Conservation (phyloP, 805 yeast species). For the Spathaspora girioi region DNA sequence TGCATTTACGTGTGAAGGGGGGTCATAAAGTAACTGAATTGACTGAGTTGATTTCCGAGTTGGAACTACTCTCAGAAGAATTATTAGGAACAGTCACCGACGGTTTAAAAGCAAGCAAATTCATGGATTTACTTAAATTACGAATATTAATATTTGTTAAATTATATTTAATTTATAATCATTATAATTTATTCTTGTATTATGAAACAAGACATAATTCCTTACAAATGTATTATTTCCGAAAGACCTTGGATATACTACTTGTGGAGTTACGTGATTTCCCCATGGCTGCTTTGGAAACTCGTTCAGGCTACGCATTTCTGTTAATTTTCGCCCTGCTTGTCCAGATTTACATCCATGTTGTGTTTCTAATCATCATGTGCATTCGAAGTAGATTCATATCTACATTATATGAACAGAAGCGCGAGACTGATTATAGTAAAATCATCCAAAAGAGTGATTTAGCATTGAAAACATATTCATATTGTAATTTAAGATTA, state of each 20-base stretch:
- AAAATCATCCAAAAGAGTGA: background rate
- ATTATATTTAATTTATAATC: constrained; percentile 1
- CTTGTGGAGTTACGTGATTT: background rate
- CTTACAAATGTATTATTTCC: background rate
- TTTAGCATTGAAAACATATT: background rate
- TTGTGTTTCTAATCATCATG: background rate
- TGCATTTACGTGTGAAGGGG: constrained; percentile 2
- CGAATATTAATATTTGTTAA: background rate
- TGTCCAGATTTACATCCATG: background rate
- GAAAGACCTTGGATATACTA: background rate
- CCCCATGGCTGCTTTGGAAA: background rate
- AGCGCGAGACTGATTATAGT: background rate
- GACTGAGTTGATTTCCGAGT: background rate
- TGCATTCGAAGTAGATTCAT: background rate
- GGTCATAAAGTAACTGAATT: background rate
- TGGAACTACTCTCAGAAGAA: background rate
- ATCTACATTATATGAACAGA: background rate
- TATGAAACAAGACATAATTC: constrained; percentile 1
- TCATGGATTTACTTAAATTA: background rate
- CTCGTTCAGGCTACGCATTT: background rate
- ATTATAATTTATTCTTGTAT: background rate
- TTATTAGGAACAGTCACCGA: constrained; percentile 1
- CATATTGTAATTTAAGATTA: background rate
- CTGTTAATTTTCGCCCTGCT: background rate
- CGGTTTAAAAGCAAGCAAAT: background rate